Percentiles rank a stretch among this genome's conserved stretches.
These are phyloP conservation scores for Diplocarpon rosae DNA, from an alignment of 2,329 filamentous ascomycete species.

Conservation along the genomic window DNA sequence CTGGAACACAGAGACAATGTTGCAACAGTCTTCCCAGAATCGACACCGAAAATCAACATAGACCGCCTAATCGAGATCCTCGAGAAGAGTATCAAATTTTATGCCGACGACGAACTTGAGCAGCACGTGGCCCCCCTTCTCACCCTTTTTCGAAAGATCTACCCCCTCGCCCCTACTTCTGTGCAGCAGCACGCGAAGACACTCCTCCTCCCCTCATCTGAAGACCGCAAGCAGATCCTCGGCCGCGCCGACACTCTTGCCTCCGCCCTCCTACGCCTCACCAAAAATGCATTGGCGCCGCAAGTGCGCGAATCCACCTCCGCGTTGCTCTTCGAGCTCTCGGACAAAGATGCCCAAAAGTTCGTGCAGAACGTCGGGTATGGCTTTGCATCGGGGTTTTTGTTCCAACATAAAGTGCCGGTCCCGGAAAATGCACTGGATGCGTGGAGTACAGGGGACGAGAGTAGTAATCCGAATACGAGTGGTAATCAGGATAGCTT, in stretches of 20 bases:
- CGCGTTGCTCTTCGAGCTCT: constrained; percentile 76
- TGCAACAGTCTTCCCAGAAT: constrained; percentile 52
- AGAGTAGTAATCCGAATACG: constrained; percentile 18
- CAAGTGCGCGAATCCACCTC: constrained; percentile 66
- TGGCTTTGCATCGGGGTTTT: constrained; percentile 82
- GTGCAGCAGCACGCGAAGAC: constrained; percentile 53
- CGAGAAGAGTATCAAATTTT: constrained; percentile 50
- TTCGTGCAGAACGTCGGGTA: constrained; percentile 92
- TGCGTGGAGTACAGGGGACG: constrained; percentile 32
- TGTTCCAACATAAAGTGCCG: constrained; percentile 73
- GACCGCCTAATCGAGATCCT: constrained; percentile 61
- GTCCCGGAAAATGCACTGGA: constrained; percentile 58
- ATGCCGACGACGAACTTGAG: constrained; percentile 62
- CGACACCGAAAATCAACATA: constrained; percentile 46
- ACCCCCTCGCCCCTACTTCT: constrained; percentile 53
- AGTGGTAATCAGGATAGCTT: constrained; percentile 16
- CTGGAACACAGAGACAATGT: constrained; percentile 40
- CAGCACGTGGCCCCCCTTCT: constrained; percentile 59
- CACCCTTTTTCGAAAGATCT: constrained; percentile 61
- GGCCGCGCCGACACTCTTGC: constrained; percentile 66
- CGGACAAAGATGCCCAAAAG: constrained; percentile 63
- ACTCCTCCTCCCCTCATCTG: constrained; percentile 62
- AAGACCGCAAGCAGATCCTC: constrained; percentile 66
- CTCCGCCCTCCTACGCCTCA: constrained; percentile 65
- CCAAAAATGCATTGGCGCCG: constrained; percentile 60